phyloP scores from a whole-genome alignment of 768 basidiomycete genomes.

The Boletus reticuloceps region DNA sequence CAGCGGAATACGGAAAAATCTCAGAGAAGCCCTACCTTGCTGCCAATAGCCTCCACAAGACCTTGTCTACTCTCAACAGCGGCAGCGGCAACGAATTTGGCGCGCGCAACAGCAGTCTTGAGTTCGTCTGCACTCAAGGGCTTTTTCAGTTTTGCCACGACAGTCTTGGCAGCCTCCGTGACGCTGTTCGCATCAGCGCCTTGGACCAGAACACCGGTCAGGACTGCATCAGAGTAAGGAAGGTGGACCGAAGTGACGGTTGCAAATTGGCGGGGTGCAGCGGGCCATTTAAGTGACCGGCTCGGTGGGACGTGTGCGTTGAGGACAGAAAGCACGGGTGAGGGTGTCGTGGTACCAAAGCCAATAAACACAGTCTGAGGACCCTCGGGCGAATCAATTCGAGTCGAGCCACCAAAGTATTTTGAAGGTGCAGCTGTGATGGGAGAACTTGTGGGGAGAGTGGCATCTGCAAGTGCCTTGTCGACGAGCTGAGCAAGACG shows the following conservation, averaged over 20 bases:
- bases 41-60: slow-evolving; percentile 55
- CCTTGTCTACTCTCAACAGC: slow-evolving; percentile 70
- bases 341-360: slow-evolving; percentile 68
- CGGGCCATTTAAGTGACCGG: slow-evolving; percentile 84
- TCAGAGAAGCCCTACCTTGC: slow-evolving; percentile 21
- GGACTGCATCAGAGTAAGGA: slow-evolving; percentile 88
- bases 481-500: slow-evolving; percentile 70
- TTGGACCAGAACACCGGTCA: slow-evolving; percentile 82
- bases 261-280: slow-evolving; percentile 53
- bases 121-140: slow-evolving; percentile 65
- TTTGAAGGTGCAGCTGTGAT: slow-evolving; percentile 27
- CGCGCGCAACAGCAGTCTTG: slow-evolving; percentile 80
- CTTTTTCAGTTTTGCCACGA: slow-evolving; percentile 62
- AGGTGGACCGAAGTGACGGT: slow-evolving; percentile 74
- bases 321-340: slow-evolving; percentile 77
- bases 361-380: slow-evolving; percentile 84
- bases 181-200: slow-evolving; percentile 62
- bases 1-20: no score
- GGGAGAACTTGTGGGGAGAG: slow-evolving; percentile 36
- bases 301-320: slow-evolving; percentile 76
- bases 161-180: slow-evolving; percentile 67
- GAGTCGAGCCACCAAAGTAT: slow-evolving; percentile 87
- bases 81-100: slow-evolving; percentile 79
- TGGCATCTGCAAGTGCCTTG: slow-evolving; percentile 53
- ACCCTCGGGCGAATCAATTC: slow-evolving; percentile 59